Percentiles rank a stretch among this genome's conserved stretches.
phyloP scores from a whole-genome alignment of 371 early-diverging fungal species.

The Blakeslea trispora region DNA sequence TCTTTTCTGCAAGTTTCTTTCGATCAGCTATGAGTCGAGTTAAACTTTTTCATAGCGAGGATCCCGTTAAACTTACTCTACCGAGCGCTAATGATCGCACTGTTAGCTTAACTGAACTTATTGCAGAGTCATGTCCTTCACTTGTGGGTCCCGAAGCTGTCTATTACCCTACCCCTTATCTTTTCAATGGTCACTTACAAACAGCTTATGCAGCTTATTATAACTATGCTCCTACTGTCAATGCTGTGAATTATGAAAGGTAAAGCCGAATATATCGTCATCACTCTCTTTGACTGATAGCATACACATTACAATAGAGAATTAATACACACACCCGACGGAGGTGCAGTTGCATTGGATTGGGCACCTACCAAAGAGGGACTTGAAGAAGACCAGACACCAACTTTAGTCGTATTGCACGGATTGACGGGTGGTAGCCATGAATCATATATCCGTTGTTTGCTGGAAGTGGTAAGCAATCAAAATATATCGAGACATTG shows the following conservation, averaged over 20 bases:
- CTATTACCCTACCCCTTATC: conserved; percentile 56
- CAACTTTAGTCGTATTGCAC: conserved; percentile 80
- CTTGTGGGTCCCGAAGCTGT: conserved; percentile 43
- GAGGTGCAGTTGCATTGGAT: conserved; percentile 86
- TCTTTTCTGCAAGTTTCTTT: neutral
- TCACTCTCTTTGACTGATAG: no score
- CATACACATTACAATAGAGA: conserved; percentile 54
- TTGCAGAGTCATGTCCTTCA: conserved; percentile 45
- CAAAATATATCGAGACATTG: neutral
- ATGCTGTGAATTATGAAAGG: conserved; percentile 58
- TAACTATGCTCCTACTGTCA: conserved; percentile 32
- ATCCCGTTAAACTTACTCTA: conserved; percentile 14
- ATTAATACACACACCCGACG: conserved; percentile 71
- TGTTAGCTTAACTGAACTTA: conserved; percentile 38
- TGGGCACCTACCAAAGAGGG: conserved; percentile 68
- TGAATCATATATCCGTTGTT: conserved; percentile 82
- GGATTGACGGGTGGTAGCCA: conserved; percentile 91
- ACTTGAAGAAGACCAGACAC: conserved; percentile 55
- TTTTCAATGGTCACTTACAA: conserved; percentile 64
- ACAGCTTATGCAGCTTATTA: conserved; percentile 63
- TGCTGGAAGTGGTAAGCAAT: conserved; percentile 61
- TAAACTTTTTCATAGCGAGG: conserved; percentile 19
- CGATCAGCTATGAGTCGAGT: conserved; percentile 27
- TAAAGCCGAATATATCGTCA: no score
- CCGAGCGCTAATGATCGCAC: conserved; percentile 17